These are phyloP conservation scores for Melastoma malabathricum DNA, from an alignment of 345 rosid genomes.

Conservation along the genomic window DNA sequence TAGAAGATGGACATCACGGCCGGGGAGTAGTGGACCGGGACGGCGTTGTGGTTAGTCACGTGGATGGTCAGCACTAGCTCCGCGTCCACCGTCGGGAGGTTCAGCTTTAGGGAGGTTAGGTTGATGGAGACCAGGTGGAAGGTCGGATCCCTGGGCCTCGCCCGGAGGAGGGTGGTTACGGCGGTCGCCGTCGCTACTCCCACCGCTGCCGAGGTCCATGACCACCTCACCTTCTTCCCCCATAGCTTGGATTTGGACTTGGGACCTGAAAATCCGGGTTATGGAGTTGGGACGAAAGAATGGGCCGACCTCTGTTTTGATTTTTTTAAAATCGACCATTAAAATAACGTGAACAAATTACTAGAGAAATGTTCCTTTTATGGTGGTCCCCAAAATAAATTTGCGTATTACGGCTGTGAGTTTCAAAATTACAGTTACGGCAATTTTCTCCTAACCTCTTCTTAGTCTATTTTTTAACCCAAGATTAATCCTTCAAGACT, in stretches of 20 bases:
- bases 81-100: slow-evolving; percentile 57
- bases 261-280: too few relatives aligned
- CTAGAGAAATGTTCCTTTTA: too few relatives aligned
- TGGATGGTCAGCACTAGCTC: slow-evolving; percentile 67
- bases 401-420: too few relatives aligned
- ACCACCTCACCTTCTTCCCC: slow-evolving; percentile 48
- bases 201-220: slow-evolving; percentile 57
- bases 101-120: slow-evolving; percentile 66
- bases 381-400: too few relatives aligned
- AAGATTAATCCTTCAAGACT: too few relatives aligned
- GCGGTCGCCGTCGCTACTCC: slow-evolving; percentile 65
- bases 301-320: too few relatives aligned
- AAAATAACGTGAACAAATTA: too few relatives aligned
- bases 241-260: slow-evolving; percentile 9
- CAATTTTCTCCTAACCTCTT: too few relatives aligned
- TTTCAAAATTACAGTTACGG: too few relatives aligned
- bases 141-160: slow-evolving; percentile 79
- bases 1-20: slow-evolving; percentile 77
- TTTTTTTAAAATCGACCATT: too few relatives aligned
- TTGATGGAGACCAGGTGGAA: slow-evolving; percentile 67
- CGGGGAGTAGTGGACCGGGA: slow-evolving; percentile 54
- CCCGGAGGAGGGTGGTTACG: slow-evolving; percentile 23
- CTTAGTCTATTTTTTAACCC: too few relatives aligned
- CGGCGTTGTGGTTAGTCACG: slow-evolving; percentile 70
- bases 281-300: too few relatives aligned